phyloP scores from a whole-genome alignment of 208 protist species.

The Porcisia hertigi region DNA sequence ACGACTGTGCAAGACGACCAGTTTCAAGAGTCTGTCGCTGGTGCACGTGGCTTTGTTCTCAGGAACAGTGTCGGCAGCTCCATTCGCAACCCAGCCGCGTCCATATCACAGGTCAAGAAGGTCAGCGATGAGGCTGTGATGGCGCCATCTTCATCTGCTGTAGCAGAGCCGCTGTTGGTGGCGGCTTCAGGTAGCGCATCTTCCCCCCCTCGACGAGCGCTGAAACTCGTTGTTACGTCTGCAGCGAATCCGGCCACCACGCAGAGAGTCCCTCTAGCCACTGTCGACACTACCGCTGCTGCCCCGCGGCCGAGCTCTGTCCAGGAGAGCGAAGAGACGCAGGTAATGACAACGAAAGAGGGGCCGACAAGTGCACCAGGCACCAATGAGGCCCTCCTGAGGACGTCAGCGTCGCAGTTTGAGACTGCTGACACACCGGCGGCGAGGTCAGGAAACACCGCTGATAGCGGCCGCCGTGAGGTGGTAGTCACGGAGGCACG shows the following conservation, averaged over 20 bases:
- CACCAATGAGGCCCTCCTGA: not conserved
- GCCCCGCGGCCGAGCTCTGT: not conserved
- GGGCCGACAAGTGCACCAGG: not conserved
- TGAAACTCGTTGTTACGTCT: not conserved
- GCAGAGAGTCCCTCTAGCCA: not conserved
- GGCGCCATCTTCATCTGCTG: not conserved
- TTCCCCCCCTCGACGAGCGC: slow-evolving; percentile 4
- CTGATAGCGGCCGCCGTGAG: not conserved
- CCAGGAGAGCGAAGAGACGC: not conserved
- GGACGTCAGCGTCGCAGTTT: not conserved
- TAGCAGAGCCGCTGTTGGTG: not conserved
- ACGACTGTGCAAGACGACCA: not conserved
- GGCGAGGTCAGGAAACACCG: not conserved
- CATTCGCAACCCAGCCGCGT: not conserved
- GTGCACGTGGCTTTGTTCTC: not conserved
- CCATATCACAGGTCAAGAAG: not conserved
- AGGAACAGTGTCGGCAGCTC: not conserved
- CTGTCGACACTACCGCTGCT: not conserved
- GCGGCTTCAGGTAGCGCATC: not conserved
- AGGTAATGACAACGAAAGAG: not conserved
- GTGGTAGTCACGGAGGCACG: not conserved
- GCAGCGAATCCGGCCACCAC: not conserved
- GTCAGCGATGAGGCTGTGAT: not conserved
- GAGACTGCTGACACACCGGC: not conserved
- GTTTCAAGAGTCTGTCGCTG: not conserved